Percentiles rank a stretch among this genome's conserved stretches.
Conservation (phyloP, 371 early-diverging fungal genomes). For the Furculomyces boomerangus region DNA sequence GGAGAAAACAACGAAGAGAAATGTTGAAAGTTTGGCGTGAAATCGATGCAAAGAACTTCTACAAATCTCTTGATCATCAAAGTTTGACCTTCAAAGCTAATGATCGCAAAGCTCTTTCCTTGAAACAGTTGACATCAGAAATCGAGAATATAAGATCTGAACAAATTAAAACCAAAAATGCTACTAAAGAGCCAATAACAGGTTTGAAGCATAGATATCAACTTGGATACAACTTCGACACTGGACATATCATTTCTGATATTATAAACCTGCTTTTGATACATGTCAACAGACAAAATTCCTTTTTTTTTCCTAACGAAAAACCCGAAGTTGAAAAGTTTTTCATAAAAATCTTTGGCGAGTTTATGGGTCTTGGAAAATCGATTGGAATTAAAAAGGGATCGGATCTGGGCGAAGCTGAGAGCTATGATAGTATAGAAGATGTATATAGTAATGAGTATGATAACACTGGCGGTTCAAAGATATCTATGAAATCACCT, state of each 20-base stretch:
- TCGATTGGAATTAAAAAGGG: neutral
- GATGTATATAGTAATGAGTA: too few relatives aligned
- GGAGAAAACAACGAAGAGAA: slow-evolving; percentile 68
- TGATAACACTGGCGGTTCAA: too few relatives aligned
- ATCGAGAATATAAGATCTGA: slow-evolving; percentile 58
- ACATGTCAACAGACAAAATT: slow-evolving; percentile 18
- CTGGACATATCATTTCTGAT: slow-evolving; percentile 18
- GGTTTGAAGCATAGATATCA: slow-evolving; percentile 23
- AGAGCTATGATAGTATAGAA: neutral
- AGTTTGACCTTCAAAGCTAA: slow-evolving; percentile 69
- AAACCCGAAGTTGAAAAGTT: slow-evolving; percentile 55
- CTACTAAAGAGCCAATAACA: neutral
- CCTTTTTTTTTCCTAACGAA: slow-evolving; percentile 33
- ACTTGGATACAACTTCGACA: slow-evolving; percentile 20
- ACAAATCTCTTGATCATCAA: slow-evolving; percentile 91
- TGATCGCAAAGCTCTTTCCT: slow-evolving; percentile 67
- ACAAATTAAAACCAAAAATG: slow-evolving; percentile 16
- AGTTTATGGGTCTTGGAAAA: neutral
- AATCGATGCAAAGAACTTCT: slow-evolving; percentile 81
- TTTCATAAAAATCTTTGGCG: slow-evolving; percentile 47
- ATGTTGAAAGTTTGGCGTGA: slow-evolving; percentile 95
- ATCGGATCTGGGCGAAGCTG: neutral
- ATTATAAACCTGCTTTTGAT: slow-evolving; percentile 23
- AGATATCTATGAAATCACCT: too few relatives aligned
- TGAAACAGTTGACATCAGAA: slow-evolving; percentile 61